Evolutionary conservation across 106 monocot species (phyloP), one percentile per base, ranked within the genome.

Genomic region (Hemerocallis citrina): DNA sequence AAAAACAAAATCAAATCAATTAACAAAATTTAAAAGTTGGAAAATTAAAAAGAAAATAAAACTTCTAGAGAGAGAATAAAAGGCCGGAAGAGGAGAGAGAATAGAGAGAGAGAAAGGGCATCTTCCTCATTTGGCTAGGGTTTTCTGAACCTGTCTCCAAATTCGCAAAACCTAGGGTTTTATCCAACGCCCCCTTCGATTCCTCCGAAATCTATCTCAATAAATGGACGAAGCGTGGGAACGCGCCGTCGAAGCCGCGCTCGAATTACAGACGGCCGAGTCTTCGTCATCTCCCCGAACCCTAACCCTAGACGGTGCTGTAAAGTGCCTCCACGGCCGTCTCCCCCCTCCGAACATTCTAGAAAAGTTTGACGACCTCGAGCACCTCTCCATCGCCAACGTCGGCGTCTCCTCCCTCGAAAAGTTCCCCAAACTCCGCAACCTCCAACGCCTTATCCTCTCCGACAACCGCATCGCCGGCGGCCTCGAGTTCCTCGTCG

Each of bases 161-260:
- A 10, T 15, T 1, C 9, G 9, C 31, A 1, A 31, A 16, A 3
- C 30, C 6, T 54, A 54, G 54, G 54, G 54, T 30, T 54, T 54
- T 20, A n/a, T 4, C 6, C 17, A 8, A 24, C 31, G 9, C 9
- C 19, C 6, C 14, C 34, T 23, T 0, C 3, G n/a, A n/a, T n/a
- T n/a, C n/a, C n/a, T n/a, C n/a, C n/a, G n/a, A n/a, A n/a, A n/a
- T n/a, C n/a, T n/a, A n/a, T n/a, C n/a, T n/a, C n/a, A n/a, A n/a
- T n/a, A n/a, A 38, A 87, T 91, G 90, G 91, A 91, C 34, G 96
- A 96, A 25, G 79, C 75, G n/a, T 96, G 96, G 96, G 90, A 96
- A 75, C 75, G 90, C 47, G 90, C 87, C 24, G 79, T 96, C 19
- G 86, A 90, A 74, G 67, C 87, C 64, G 87, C 87, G 35, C 64